phyloP scores from a whole-genome alignment of 768 basidiomycete genomes.

The Suillus lakei region DNA sequence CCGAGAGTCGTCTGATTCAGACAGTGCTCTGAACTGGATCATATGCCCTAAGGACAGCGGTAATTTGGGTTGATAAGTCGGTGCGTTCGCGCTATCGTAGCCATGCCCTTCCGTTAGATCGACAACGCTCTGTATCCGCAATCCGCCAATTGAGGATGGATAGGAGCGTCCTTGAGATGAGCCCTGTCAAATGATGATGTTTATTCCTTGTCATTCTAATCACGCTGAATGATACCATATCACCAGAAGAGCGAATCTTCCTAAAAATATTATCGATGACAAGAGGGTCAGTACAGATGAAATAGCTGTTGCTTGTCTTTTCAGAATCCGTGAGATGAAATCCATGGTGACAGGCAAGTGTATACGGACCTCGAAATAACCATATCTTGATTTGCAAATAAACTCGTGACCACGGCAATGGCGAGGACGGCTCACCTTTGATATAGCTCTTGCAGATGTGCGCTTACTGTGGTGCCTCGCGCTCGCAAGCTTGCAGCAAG shows the following conservation, averaged over 20 bases:
- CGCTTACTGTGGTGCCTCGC: slow-evolving; percentile 57
- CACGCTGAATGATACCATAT: slow-evolving; percentile 29
- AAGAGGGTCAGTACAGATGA: slow-evolving; percentile 70
- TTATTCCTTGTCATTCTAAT: slow-evolving; percentile 1
- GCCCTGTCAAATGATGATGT: slow-evolving; percentile 17
- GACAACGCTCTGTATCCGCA: slow-evolving; percentile 64
- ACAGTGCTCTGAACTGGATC: slow-evolving; percentile 74
- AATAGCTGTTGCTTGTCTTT: slow-evolving; percentile 84
- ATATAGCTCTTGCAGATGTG: slow-evolving; percentile 68
- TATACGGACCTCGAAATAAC: slow-evolving; percentile 70
- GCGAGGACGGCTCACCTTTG: slow-evolving; percentile 45
- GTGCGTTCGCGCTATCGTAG: slow-evolving; percentile 78
- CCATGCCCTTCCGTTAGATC: slow-evolving; percentile 70
- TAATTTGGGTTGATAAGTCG: slow-evolving; percentile 60
- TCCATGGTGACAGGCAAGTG: not conserved
- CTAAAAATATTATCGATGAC: slow-evolving; percentile 73
- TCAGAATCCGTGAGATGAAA: not conserved
- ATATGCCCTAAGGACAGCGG: slow-evolving; percentile 83
- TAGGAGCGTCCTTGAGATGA: slow-evolving; percentile 45
- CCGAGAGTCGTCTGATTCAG: slow-evolving; percentile 45
- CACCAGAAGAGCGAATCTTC: slow-evolving; percentile 62
- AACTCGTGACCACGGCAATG: slow-evolving; percentile 7
- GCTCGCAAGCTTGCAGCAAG: slow-evolving; percentile 56
- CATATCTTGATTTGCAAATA: slow-evolving; percentile 54
- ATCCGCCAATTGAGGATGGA: slow-evolving; percentile 62